Percentiles rank a stretch among this genome's conserved stretches.
Conservation (phyloP, 2,329 filamentous ascomycete genomes). For the Nemania diffusa region DNA sequence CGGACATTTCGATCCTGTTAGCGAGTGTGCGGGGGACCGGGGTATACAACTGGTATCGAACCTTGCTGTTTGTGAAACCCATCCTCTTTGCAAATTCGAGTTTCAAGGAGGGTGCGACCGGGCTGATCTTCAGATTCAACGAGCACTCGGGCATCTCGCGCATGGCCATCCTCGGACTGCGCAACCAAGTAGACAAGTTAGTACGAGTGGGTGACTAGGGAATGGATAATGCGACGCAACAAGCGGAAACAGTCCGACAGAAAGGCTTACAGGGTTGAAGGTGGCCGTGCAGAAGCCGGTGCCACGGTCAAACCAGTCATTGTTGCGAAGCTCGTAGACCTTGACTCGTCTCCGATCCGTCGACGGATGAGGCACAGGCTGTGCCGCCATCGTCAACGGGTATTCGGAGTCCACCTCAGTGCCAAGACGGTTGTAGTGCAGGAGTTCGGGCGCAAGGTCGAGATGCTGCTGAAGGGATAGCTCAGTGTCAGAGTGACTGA, state of each 20-base stretch:
- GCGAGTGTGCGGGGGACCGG: neutral
- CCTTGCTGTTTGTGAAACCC: conserved; percentile 98
- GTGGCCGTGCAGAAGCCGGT: conserved; percentile 93
- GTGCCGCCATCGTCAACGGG: conserved; percentile 75
- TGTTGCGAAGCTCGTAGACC: conserved; percentile 97
- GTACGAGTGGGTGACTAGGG: conserved; percentile 34
- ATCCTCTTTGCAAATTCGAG: conserved; percentile 91
- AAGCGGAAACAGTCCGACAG: conserved; percentile 10
- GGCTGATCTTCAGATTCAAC: conserved; percentile 96
- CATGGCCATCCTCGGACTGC: conserved; percentile 65
- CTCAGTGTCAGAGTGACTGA: conserved; percentile 64
- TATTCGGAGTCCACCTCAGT: conserved; percentile 64
- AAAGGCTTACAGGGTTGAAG: conserved; percentile 72
- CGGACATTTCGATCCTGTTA: conserved; percentile 28
- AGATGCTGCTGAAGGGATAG: conserved; percentile 70
- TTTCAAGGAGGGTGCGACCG: conserved; percentile 84
- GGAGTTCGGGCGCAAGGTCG: conserved; percentile 64
- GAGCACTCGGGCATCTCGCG: conserved; percentile 86
- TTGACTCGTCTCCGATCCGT: conserved; percentile 85
- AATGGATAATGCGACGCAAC: conserved; percentile 16
- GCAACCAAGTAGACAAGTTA: conserved; percentile 21
- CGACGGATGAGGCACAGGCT: conserved; percentile 74
- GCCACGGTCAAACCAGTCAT: conserved; percentile 98
- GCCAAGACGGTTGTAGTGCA: conserved; percentile 61
- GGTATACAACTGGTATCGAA: conserved; percentile 54